Percentiles rank a stretch among this genome's conserved stretches.
phyloP scores from a whole-genome alignment of 371 early-diverging fungal species.

The Nosema muscidifuracis region DNA sequence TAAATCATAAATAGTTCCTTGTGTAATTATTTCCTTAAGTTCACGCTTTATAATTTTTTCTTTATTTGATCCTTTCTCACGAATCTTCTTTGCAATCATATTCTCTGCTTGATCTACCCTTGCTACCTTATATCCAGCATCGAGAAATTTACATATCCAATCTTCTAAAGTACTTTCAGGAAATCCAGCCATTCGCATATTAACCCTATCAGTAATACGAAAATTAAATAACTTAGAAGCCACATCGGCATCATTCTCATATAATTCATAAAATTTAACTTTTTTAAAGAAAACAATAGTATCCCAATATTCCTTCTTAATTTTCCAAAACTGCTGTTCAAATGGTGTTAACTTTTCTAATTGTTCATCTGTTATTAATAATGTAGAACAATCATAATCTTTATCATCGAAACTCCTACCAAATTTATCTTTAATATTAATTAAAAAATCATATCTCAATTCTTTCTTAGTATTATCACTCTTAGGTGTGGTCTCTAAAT shows the following conservation, averaged over 20 bases:
- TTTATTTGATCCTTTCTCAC: conserved; percentile 68
- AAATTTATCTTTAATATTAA: conserved; percentile 72
- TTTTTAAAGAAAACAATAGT: conserved; percentile 95
- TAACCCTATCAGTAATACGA: conserved; percentile 85
- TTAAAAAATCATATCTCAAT: conserved; percentile 72
- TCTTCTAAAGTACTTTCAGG: conserved; percentile 85
- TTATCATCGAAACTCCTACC: conserved; percentile 66
- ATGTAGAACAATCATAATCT: conserved; percentile 84
- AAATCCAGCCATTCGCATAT: conserved; percentile 98
- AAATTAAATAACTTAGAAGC: conserved; percentile 90
- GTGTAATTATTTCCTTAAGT: conserved; percentile 80
- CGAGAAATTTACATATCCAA: conserved; percentile 90
- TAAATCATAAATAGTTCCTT: conserved; percentile 83
- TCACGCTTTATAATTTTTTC: conserved; percentile 86
- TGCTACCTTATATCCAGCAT: conserved; percentile 88
- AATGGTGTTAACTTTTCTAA: conserved; percentile 83
- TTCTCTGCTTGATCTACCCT: conserved; percentile 96
- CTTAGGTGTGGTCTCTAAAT: too few species aligned
- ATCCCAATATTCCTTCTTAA: conserved; percentile 86
- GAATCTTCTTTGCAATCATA: conserved; percentile 81
- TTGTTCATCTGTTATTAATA: conserved; percentile 73
- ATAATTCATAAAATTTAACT: conserved; percentile 96
- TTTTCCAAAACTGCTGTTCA: conserved; percentile 97
- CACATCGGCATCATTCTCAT: conserved; percentile 94
- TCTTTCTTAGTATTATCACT: conserved; percentile 63